These are phyloP conservation scores for Auricularia sp. DNA, from an alignment of 768 basidiomycete species.

Conservation along the genomic window DNA sequence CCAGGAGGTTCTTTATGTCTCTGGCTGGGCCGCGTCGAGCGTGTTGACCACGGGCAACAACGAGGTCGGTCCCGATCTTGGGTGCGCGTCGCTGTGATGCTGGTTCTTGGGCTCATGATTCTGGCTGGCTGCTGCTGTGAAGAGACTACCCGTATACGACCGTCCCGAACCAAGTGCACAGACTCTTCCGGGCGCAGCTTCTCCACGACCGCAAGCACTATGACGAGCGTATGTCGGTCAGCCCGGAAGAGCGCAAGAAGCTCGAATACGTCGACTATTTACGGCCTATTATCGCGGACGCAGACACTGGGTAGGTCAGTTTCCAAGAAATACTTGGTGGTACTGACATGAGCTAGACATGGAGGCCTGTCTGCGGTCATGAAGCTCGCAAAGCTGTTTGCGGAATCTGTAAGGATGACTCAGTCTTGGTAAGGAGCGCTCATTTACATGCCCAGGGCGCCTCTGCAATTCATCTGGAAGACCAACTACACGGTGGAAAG, in stretches of 20 bases:
- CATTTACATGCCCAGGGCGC: conserved; percentile 48
- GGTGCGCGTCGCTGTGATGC: conserved; percentile 30
- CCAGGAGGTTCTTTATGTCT: conserved; percentile 84
- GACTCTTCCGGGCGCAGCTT: conserved; percentile 84
- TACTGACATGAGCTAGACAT: conserved; percentile 43
- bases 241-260: conserved; percentile 52
- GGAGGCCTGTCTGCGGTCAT: conserved; percentile 89
- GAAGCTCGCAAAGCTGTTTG: conserved; percentile 89
- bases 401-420: conserved; percentile 57
- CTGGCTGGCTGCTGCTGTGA: not conserved
- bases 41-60: conserved; percentile 83
- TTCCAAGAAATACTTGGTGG: not conserved
- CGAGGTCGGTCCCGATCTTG: conserved; percentile 87
- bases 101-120: not conserved
- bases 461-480: conserved; percentile 84
- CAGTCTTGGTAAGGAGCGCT: not conserved
- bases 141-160: conserved; percentile 95
- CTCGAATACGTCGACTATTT: conserved; percentile 81
- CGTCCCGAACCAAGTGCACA: conserved; percentile 90
- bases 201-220: conserved; percentile 90
- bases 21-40: conserved; percentile 84
- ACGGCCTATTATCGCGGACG: conserved; percentile 88
- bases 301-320: conserved; percentile 71
- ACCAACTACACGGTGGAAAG: conserved; percentile 90
- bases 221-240: conserved; percentile 65